Evolutionary conservation across 1,284 basidiomycete genomes (phyloP).

Genomic region (Vanrija pseudolonga): DNA sequence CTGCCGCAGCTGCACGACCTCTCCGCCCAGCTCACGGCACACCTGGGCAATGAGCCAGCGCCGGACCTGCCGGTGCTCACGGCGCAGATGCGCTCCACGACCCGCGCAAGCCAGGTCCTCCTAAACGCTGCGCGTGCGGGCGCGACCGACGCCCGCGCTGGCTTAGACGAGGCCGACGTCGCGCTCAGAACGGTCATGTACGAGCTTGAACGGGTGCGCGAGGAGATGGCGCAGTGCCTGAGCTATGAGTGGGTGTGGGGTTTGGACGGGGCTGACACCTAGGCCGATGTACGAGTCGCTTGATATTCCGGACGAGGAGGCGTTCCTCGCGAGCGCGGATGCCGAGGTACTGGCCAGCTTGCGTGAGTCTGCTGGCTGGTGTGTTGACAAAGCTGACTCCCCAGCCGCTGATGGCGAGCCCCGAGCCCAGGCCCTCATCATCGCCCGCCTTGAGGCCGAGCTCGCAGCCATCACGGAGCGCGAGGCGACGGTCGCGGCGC

Average conservation of each 20-base stretch:
- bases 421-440: slow-evolving; percentile 30
- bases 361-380: slow-evolving; percentile 23
- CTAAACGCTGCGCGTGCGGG: slow-evolving; percentile 33
- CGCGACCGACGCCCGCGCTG: slow-evolving; percentile 26
- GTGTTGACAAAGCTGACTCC: slow-evolving; percentile 6
- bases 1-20: too few species aligned
- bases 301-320: slow-evolving; percentile 24
- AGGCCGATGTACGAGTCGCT: slow-evolving; percentile 33
- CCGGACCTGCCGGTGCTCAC: slow-evolving; percentile 22
- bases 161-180: slow-evolving; percentile 35
- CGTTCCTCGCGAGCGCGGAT: slow-evolving; percentile 17
- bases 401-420: slow-evolving; percentile 21
- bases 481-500: slow-evolving; percentile 24
- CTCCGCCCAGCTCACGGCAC: neutral
- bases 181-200: slow-evolving; percentile 37
- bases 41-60: slow-evolving; percentile 11
- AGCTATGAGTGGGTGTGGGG: slow-evolving; percentile 34
- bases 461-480: slow-evolving; percentile 34
- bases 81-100: slow-evolving; percentile 29
- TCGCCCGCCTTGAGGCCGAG: slow-evolving; percentile 37
- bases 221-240: slow-evolving; percentile 38
- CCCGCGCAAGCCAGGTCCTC: slow-evolving; percentile 27
- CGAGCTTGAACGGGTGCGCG: slow-evolving; percentile 35
- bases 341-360: slow-evolving; percentile 18
- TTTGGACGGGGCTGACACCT: neutral